Conservation (phyloP, 2,329 filamentous ascomycete species). For the Blastomyces gilchristii region DNA sequence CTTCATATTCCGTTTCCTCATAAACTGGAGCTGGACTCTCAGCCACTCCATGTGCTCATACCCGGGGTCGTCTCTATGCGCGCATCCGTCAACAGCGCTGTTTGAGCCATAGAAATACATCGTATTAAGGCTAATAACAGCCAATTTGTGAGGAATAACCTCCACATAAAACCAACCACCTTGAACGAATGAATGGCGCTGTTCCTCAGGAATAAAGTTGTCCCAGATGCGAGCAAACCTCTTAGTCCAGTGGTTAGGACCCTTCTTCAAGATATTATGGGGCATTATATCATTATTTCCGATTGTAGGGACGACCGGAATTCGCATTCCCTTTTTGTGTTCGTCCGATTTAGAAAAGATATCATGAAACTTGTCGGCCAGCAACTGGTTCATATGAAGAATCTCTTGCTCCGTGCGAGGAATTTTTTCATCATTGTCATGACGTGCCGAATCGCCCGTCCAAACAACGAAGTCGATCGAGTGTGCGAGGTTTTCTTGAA, state of each 20-base stretch:
- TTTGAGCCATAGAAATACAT: conserved; percentile 95
- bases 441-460: conserved; percentile 83
- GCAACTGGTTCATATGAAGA: conserved; percentile 61
- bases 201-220: conserved; percentile 80
- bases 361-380: conserved; percentile 66
- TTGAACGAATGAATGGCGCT: conserved; percentile 80
- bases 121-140: conserved; percentile 90
- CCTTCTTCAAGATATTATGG: conserved; percentile 81
- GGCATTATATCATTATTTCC: conserved; percentile 97
- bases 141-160: conserved; percentile 73
- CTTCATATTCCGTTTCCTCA: conserved; percentile 80
- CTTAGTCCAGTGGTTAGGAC: conserved; percentile 78
- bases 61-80: conserved; percentile 66
- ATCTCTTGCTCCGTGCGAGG: conserved; percentile 69
- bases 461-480: conserved; percentile 81
- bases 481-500: conserved; percentile 64
- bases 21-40: conserved; percentile 70
- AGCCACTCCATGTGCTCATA: conserved; percentile 96
- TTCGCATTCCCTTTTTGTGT: conserved; percentile 49
- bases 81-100: conserved; percentile 84
- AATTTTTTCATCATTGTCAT: conserved; percentile 74
- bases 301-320: conserved; percentile 81
- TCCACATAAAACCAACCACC: conserved; percentile 94
- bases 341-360: conserved; percentile 43
- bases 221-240: conserved; percentile 70